A percentile compares a stretch with the other conserved stretches of the same genome.
These are phyloP conservation scores for Coprinellus micaceus DNA, from an alignment of 768 basidiomycete genomes.

Conservation along the genomic window DNA sequence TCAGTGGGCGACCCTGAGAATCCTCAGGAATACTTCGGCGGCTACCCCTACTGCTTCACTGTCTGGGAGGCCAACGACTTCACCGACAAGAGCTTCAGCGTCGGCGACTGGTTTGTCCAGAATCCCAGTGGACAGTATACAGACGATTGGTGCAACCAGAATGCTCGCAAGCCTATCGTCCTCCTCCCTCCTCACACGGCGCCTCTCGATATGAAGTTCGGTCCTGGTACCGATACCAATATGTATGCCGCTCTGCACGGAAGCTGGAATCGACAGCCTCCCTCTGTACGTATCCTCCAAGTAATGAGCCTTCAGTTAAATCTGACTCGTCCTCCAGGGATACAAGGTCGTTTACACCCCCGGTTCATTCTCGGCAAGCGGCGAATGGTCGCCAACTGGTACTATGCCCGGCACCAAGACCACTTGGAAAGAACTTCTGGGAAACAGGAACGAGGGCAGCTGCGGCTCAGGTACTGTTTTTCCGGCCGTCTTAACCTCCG, in stretches of 20 bases:
- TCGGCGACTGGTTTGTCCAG: conserved; percentile 18
- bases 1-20: conserved; percentile 11
- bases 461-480: neutral
- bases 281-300: neutral
- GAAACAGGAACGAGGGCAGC: neutral
- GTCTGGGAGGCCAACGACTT: conserved; percentile 9
- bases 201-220: conserved; percentile 13
- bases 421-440: neutral
- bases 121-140: conserved; percentile 3
- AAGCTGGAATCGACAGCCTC: conserved; percentile 13
- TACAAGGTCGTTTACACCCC: conserved; percentile 8
- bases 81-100: conserved; percentile 8
- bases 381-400: conserved; percentile 9
- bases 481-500: too few species aligned
- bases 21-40: conserved; percentile 8
- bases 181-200: conserved; percentile 11
- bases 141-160: conserved; percentile 12
- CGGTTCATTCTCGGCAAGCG: neutral
- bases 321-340: neutral
- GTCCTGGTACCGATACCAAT: conserved; percentile 8
- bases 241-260: conserved; percentile 14
- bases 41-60: conserved; percentile 15
- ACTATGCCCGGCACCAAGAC: conserved; percentile 4
- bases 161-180: conserved; percentile 4
- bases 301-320: neutral